These are phyloP conservation scores for Leccinum solheimii DNA, from an alignment of 1,284 basidiomycete species.

Conservation along the genomic window DNA sequence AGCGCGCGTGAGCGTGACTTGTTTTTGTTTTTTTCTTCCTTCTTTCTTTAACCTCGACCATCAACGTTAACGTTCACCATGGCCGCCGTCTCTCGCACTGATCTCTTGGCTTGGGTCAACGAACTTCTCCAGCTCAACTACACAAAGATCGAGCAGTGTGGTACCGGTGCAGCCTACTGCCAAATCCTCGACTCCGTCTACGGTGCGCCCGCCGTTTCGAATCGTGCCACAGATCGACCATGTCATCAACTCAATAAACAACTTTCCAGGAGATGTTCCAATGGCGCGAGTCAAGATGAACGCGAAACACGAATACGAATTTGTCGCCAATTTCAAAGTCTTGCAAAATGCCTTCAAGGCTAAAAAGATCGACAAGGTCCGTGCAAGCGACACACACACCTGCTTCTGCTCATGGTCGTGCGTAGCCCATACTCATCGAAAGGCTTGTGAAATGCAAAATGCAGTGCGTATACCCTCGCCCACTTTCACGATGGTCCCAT, in stretches of 20 bases:
- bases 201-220: slow-evolving; percentile 48
- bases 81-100: slow-evolving; percentile 65
- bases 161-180: slow-evolving; percentile 87
- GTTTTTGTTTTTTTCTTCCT: slow-evolving; percentile 1
- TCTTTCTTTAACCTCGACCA: slow-evolving; percentile 5
- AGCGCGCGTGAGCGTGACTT: neutral
- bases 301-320: slow-evolving; percentile 96
- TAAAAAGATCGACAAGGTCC: slow-evolving; percentile 91
- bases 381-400: slow-evolving; percentile 25
- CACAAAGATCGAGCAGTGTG: slow-evolving; percentile 94
- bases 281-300: slow-evolving; percentile 91
- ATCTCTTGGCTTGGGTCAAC: slow-evolving; percentile 93
- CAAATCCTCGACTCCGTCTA: slow-evolving; percentile 94
- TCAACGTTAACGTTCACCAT: slow-evolving; percentile 15
- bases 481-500: slow-evolving; percentile 4
- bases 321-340: slow-evolving; percentile 92
- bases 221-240: slow-evolving; percentile 23
- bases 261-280: slow-evolving; percentile 68
- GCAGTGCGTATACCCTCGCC: slow-evolving; percentile 66
- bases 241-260: slow-evolving; percentile 12
- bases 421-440: slow-evolving; percentile 90
- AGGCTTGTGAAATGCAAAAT: slow-evolving; percentile 97
- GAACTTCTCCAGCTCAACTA: slow-evolving; percentile 89
- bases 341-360: slow-evolving; percentile 86
- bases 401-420: slow-evolving; percentile 10